Evolutionary conservation across 805 yeast species (phyloP), one percentile per base, ranked within the genome.

Genomic region (Saturnispora hagleri): DNA sequence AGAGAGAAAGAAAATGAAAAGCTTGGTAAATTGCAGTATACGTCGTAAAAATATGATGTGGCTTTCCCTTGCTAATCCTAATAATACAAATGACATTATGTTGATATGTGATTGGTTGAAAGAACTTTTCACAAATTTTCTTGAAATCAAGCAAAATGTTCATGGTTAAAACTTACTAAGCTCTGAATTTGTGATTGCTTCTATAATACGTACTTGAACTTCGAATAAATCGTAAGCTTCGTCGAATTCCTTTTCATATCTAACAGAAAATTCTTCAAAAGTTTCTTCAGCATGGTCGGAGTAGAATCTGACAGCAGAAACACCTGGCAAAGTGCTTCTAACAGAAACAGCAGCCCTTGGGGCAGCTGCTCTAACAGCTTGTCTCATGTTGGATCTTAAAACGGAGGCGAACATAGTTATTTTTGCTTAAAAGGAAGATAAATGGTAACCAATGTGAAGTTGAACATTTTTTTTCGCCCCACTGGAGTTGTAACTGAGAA

Each of bases 221-320:
- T 86, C 95, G 61, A 86, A 86, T 53, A 86, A 73, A 69, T 86
- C 95, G 70, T 86, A 86, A 46, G 95, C 95, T 69, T 86, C 89
- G 62, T 93, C 97, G 65, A 93, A 93, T 70, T 93, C 97, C 74
- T 89, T 86, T 76, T 89, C 97, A 75, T 77, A 81, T 84, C 88
- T 78, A 57, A 79, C 77, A 51, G 96, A 88, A 78, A 89, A 89
- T 75, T 90, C 97, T 74, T 89, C 97, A 60, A 87, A 90, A 51
- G 96, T 82, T 75, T 89, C 97, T 69, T 87, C 96, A 60, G 84
- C 87, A 68, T 87, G 95, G 53, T 74, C 78, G 51, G 95, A 85
- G 78, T 86, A 89, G 63, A 75, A 75, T 81, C 97, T 67, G 51
- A 64, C 58, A 20, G 58, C 47, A 55, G 58, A 43, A 17, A 56